Evolutionary conservation across 2,329 filamentous ascomycete species (phyloP), one percentile per base, ranked within the genome.

Genomic region (Fusarium xyrophilum): DNA sequence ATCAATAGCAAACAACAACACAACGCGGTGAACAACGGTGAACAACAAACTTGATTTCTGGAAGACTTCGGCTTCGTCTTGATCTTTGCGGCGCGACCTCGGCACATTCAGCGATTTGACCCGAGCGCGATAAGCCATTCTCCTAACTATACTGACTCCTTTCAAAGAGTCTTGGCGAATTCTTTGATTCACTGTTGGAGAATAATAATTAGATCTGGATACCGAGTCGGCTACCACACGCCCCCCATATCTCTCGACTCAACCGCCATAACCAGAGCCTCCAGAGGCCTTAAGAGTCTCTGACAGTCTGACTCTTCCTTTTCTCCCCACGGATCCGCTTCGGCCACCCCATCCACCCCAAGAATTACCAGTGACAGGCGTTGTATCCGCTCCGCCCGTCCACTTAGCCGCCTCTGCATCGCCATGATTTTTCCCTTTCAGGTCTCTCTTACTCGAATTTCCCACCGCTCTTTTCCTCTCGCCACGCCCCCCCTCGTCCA

Each of bases 401-500:
- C 64, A 58, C 65, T 67, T 67, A 64, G 54, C 65, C 60, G 61
- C 61, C 61, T 48, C 46, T 52, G 33, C 39, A 43, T 47, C 60
- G 59, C 60, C 65, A 65, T 68, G 52, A 19, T 65, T 56, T 47
- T 64, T 39, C 39, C 44, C 43, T 48, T 56, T 50, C 32, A 59
- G 48, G 23, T 21, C 52, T 59, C 40, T 46, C 53, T 63, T 52
- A 60, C 61, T 58, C 53, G 51, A 54, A 50, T 52, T 60, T 68
- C 55, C 65, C 65, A 68, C 65, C 65, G 65, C 65, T 68, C 60
- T 55, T 68, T 68, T 60, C 51, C 51, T 65, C 60, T 60, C 25
- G n/a, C 38, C 59, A 69, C 65, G 40, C 61, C 65, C 63, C 58
- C 43, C 25, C 27, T 9, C 15, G 7, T 10, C 32, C 32, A 33